phyloP scores from a whole-genome alignment of 768 basidiomycete genomes.

The Crepidotus variabilis region DNA sequence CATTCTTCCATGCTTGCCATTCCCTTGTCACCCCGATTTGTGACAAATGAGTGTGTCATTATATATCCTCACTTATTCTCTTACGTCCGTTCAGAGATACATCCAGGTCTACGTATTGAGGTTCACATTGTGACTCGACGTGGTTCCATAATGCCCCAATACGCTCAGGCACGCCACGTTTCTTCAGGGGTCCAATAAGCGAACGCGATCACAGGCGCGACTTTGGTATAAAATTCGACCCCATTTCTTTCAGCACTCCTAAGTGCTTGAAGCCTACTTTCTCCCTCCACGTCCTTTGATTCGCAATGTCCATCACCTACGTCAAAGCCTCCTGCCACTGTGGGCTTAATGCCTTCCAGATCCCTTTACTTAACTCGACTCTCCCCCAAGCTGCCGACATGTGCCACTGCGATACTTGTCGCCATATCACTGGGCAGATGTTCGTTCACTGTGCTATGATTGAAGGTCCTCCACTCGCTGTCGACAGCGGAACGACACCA shows the following conservation, averaged over 20 bases:
- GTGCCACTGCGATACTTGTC: slow-evolving; percentile 27
- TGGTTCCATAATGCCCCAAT: no score
- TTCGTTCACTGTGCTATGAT: slow-evolving; percentile 13
- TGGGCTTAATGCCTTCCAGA: not conserved
- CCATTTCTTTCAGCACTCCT: not conserved
- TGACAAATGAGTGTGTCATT: no score
- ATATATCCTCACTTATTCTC: no score
- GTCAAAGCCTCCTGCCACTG: slow-evolving; percentile 1
- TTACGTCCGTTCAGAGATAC: no score
- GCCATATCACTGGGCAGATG: slow-evolving; percentile 24
- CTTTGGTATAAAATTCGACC: no score
- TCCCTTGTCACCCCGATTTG: no score
- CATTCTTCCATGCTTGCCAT: no score
- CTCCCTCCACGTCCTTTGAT: not conserved
- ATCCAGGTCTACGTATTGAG: no score
- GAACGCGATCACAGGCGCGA: no score
- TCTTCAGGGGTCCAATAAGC: no score
- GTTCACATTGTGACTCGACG: no score
- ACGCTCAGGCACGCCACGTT: no score
- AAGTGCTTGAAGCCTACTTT: not conserved
- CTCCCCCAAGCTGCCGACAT: slow-evolving; percentile 8
- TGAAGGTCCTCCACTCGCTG: slow-evolving; percentile 6
- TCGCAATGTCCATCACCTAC: not conserved
- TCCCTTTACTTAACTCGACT: not conserved
- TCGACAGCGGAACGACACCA: not conserved